These are phyloP conservation scores for Astragalus glycyphyllos DNA, from an alignment of 306 rosid species.

Conservation along the genomic window DNA sequence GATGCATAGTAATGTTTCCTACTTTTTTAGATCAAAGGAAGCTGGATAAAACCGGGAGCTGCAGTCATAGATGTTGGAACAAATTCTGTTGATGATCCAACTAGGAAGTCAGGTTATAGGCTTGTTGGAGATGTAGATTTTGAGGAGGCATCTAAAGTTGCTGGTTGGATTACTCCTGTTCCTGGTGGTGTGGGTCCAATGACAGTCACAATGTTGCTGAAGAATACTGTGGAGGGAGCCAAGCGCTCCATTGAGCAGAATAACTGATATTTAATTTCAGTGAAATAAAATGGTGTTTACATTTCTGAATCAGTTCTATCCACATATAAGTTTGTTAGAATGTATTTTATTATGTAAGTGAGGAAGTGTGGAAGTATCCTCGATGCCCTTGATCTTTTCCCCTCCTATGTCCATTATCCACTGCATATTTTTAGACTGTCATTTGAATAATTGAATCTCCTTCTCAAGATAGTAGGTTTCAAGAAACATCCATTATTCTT, in stretches of 20 bases:
- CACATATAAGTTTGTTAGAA: not conserved
- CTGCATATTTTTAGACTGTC: too few relatives aligned
- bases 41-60: slow-evolving; percentile 97
- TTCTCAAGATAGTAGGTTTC: too few relatives aligned
- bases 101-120: slow-evolving; percentile 79
- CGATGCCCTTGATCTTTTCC: too few relatives aligned
- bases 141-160: slow-evolving; percentile 80
- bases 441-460: too few relatives aligned
- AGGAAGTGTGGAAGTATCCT: not conserved
- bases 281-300: slow-evolving; percentile 28
- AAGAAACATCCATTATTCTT: too few relatives aligned
- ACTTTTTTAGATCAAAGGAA: slow-evolving; percentile 68
- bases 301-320: slow-evolving; percentile 34
- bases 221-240: slow-evolving; percentile 87
- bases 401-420: too few relatives aligned
- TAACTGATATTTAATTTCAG: slow-evolving; percentile 29
- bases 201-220: slow-evolving; percentile 90
- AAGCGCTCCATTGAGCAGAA: slow-evolving; percentile 60
- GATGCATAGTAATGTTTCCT: slow-evolving; percentile 28
- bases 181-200: slow-evolving; percentile 97
- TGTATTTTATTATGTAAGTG: slow-evolving; percentile 19
- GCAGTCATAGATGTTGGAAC: slow-evolving; percentile 94
- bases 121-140: slow-evolving; percentile 94
- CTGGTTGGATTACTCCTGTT: slow-evolving; percentile 91
- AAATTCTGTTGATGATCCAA: slow-evolving; percentile 80